Conservation (phyloP, 2,329 filamentous ascomycete species). For the Xylaria sp. region DNA sequence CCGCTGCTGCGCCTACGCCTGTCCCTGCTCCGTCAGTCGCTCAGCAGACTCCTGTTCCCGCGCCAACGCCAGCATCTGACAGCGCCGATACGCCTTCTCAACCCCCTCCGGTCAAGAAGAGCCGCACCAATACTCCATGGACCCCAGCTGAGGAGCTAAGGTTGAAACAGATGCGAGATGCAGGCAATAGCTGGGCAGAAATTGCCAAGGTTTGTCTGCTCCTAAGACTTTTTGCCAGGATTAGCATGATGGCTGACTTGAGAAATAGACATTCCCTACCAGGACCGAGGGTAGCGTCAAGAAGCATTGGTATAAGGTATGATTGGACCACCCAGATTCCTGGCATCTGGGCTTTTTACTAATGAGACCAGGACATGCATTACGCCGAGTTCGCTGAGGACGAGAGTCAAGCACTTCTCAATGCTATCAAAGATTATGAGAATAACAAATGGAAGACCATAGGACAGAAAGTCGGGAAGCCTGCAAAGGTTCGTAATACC, state of each 20-base stretch:
- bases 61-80: conserved; percentile 47
- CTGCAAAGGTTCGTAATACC: conserved; percentile 77
- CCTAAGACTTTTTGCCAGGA: not conserved
- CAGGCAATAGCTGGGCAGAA: conserved; percentile 94
- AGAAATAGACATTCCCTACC: conserved; percentile 80
- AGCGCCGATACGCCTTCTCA: conserved; percentile 48
- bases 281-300: conserved; percentile 98
- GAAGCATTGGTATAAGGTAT: conserved; percentile 99
- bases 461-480: conserved; percentile 95
- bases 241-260: conserved; percentile 23
- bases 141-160: conserved; percentile 92
- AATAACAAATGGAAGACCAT: conserved; percentile 99
- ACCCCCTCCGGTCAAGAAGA: conserved; percentile 82
- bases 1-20: conserved; percentile 53
- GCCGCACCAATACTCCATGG: conserved; percentile 98
- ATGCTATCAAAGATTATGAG: conserved; percentile 98
- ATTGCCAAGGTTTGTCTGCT: conserved; percentile 82
- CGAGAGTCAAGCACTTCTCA: conserved; percentile 83
- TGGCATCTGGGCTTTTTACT: conserved; percentile 5
- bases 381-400: conserved; percentile 98
- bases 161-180: conserved; percentile 92
- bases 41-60: conserved; percentile 48
- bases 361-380: conserved; percentile 83
- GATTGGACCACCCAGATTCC: conserved; percentile 32
- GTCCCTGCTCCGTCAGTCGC: conserved; percentile 49